Percentiles rank a stretch among this genome's conserved stretches.
These are phyloP conservation scores for Selaginella moellendorffii DNA, from an alignment of 75 land plant species.

Conservation along the genomic window DNA sequence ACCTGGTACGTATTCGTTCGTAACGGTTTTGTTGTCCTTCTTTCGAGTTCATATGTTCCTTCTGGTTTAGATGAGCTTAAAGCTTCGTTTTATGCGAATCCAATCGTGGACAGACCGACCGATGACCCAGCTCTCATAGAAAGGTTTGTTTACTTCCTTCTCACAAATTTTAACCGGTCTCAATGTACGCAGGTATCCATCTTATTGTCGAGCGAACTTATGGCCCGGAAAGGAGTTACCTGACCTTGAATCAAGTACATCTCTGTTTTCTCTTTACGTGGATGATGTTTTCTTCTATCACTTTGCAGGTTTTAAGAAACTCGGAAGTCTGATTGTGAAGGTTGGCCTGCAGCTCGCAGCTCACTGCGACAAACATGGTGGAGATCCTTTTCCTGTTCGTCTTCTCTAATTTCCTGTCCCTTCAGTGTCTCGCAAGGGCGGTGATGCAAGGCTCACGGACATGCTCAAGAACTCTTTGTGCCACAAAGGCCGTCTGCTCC, in stretches of 20 bases:
- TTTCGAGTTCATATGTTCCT: background rate
- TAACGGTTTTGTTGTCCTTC: background rate
- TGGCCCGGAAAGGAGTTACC: constrained; percentile 70
- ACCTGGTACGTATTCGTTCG: constrained; percentile 34
- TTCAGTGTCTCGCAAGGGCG: background rate
- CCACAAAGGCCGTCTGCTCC: constrained; percentile 85
- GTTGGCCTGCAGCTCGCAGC: constrained; percentile 72
- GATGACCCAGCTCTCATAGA: constrained; percentile 36
- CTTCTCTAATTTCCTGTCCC: background rate
- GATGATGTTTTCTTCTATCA: background rate
- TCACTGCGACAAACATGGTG: constrained; percentile 96
- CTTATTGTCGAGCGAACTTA: constrained; percentile 70
- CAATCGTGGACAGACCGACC: constrained; percentile 69
- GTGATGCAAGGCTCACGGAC: constrained; percentile 35
- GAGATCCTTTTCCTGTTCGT: background rate
- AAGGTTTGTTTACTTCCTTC: constrained; percentile 25
- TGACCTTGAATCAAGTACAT: constrained; percentile 70
- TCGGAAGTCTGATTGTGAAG: constrained; percentile 75
- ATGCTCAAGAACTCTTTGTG: constrained; percentile 53
- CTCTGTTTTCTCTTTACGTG: background rate
- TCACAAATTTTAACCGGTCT: background rate
- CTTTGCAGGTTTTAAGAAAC: constrained; percentile 66
- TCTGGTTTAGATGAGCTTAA: constrained; percentile 75
- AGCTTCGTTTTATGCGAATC: constrained; percentile 97
- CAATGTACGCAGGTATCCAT: constrained; percentile 55